Evolutionary conservation across 495 filamentous ascomycete genomes (phyloP).

Genomic region (Penicillium cataractarum): DNA sequence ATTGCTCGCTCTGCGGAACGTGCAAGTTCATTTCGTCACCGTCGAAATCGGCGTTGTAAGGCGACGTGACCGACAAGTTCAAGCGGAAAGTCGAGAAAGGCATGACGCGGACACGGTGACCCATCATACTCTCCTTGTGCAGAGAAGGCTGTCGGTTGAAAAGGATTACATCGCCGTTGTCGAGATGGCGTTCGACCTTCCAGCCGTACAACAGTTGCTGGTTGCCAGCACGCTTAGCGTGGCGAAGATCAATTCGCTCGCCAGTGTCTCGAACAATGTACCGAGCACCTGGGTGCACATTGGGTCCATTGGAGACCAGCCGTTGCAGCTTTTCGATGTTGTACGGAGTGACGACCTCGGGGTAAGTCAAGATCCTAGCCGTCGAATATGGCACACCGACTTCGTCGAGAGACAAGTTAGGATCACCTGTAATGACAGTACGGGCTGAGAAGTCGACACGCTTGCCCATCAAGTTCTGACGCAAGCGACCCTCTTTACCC

Average conservation of each 20-base stretch:
- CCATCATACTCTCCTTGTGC: constrained; percentile 99
- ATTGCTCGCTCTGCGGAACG: constrained; percentile 96
- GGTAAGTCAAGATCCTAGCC: constrained; percentile 88
- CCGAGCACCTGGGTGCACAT: constrained; percentile 90
- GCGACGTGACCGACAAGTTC: constrained; percentile 95
- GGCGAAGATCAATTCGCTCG: constrained; percentile 89
- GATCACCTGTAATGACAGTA: constrained; percentile 98
- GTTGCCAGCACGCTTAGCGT: constrained; percentile 81
- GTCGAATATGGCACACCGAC: constrained; percentile 93
- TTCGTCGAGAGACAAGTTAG: constrained; percentile 92
- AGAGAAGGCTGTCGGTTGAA: constrained; percentile 99
- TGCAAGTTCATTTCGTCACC: constrained; percentile 99
- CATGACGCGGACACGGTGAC: constrained; percentile 95
- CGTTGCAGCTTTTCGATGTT: constrained; percentile 91
- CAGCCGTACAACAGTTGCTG: constrained; percentile 91
- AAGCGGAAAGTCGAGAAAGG: constrained; percentile 97
- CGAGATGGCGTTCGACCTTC: constrained; percentile 96
- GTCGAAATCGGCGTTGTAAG: constrained; percentile 99
- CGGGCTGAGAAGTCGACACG: constrained; percentile 99
- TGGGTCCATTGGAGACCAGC: constrained; percentile 90
- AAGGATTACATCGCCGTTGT: constrained; percentile 95
- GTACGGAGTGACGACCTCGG: constrained; percentile 96
- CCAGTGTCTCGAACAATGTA: constrained; percentile 93
- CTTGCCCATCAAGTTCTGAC: constrained; percentile 99
- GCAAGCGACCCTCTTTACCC: constrained; percentile 95